These are phyloP conservation scores for Termitomyces sp. DNA, from an alignment of 768 basidiomycete species.

Conservation along the genomic window DNA sequence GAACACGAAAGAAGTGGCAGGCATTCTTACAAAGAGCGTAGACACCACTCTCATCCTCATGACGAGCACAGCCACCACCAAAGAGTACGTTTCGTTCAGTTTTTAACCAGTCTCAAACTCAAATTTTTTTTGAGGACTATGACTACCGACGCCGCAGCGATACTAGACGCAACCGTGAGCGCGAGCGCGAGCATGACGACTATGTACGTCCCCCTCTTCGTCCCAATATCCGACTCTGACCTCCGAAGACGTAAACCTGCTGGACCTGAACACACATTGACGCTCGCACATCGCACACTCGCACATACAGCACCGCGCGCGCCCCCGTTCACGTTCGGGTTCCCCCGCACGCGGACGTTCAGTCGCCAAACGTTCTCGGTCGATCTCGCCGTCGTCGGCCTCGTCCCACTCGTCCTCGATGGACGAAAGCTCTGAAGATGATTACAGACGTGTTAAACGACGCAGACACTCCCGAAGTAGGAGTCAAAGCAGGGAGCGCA, in stretches of 20 bases:
- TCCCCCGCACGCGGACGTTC: background rate
- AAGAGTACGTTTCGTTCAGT: background rate
- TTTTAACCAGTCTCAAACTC: background rate
- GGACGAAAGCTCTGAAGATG: background rate
- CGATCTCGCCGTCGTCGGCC: constrained; percentile 2
- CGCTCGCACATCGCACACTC: background rate
- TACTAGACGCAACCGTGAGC: background rate
- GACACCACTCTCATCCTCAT: background rate
- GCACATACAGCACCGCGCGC: constrained; percentile 6
- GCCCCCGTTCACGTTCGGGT: background rate
- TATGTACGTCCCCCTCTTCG: constrained; percentile 11
- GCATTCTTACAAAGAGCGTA: background rate
- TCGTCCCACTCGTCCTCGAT: constrained; percentile 6
- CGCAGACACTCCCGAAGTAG: constrained; percentile 1
- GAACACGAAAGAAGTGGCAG: background rate
- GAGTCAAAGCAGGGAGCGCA: background rate
- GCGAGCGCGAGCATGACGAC: background rate
- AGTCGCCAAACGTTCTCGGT: constrained; percentile 3
- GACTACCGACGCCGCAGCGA: background rate
- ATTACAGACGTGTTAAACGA: constrained; percentile 5
- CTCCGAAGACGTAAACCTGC: constrained; percentile 12
- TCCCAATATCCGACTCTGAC: constrained; percentile 10
- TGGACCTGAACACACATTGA: background rate
- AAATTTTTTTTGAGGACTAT: background rate
- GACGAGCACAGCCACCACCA: background rate